phyloP scores from a whole-genome alignment of 805 yeast genomes.

The Cyberlindnera xylosilytica region DNA sequence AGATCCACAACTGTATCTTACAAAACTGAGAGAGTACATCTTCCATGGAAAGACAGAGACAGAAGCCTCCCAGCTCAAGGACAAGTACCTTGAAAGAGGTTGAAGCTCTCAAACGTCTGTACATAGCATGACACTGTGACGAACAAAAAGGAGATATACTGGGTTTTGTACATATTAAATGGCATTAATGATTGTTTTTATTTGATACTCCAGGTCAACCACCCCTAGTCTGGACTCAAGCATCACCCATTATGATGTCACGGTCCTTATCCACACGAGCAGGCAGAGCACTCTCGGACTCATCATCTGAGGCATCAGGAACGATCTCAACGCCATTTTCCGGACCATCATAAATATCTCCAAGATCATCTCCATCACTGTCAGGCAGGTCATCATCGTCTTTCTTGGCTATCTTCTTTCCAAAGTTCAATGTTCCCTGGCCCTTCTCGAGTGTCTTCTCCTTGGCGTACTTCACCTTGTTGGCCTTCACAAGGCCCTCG shows the following conservation, averaged over 20 bases:
- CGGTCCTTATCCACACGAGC: constrained; percentile 21
- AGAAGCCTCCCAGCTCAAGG: constrained; percentile 25
- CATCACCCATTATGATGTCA: constrained; percentile 24
- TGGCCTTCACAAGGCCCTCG: constrained; percentile 43
- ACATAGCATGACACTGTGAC: constrained; percentile 3
- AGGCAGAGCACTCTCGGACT: constrained; percentile 7
- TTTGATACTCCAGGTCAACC: neutral
- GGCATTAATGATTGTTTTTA: constrained; percentile 4
- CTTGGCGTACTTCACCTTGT: constrained; percentile 32
- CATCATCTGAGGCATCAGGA: constrained; percentile 15
- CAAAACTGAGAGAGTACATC: constrained; percentile 71
- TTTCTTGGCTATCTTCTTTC: constrained; percentile 8
- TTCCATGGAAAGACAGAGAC: constrained; percentile 61
- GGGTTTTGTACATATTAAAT: constrained; percentile 2
- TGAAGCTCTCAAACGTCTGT: constrained; percentile 8
- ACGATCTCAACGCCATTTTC: constrained; percentile 1
- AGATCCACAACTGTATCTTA: constrained; percentile 70
- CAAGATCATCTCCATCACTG: constrained; percentile 24
- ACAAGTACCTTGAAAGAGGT: constrained; percentile 31
- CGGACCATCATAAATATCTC: constrained; percentile 17
- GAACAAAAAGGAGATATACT: constrained; percentile 1
- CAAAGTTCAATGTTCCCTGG: constrained; percentile 37
- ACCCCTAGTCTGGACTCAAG: no score
- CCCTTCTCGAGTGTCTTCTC: constrained; percentile 35
- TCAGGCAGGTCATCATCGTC: constrained; percentile 26